Conservation (phyloP, 768 basidiomycete genomes). For the Mycena metata region DNA sequence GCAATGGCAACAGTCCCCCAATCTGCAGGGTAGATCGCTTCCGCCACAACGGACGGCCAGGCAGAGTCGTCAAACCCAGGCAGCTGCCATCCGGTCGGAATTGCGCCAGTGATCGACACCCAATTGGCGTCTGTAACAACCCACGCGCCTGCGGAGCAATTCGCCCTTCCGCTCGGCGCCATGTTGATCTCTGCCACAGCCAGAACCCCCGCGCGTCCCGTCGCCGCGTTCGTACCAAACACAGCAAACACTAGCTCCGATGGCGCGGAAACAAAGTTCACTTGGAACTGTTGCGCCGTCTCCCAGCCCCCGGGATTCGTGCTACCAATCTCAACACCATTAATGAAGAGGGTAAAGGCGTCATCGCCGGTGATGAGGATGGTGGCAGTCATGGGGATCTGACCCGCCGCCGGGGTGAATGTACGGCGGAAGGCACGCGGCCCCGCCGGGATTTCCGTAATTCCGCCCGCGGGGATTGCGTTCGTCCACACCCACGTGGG, state of each 20-base stretch:
- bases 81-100: slow-evolving; percentile 3
- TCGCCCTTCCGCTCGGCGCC: neutral
- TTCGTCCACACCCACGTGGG: slow-evolving; percentile 10
- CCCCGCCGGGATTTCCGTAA: neutral
- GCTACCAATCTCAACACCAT: neutral
- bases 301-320: neutral
- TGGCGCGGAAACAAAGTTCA: slow-evolving; percentile 1
- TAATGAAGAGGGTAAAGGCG: neutral
- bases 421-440: slow-evolving; percentile 17
- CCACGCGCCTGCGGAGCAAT: neutral
- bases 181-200: neutral
- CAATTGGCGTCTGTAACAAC: neutral
- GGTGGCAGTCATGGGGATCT: slow-evolving; percentile 3
- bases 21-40: no score
- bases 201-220: neutral
- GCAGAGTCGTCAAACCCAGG: slow-evolving; percentile 3
- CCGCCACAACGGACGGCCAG: slow-evolving; percentile 1
- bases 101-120: slow-evolving; percentile 1
- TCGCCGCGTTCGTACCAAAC: neutral
- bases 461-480: neutral
- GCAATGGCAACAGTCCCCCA: no score
- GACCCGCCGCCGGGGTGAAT: neutral
- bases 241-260: slow-evolving; percentile 6
- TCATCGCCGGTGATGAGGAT: slow-evolving; percentile 6
- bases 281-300: neutral